These are phyloP conservation scores for Ilyonectria robusta DNA, from an alignment of 2,329 filamentous ascomycete genomes.

Conservation along the genomic window DNA sequence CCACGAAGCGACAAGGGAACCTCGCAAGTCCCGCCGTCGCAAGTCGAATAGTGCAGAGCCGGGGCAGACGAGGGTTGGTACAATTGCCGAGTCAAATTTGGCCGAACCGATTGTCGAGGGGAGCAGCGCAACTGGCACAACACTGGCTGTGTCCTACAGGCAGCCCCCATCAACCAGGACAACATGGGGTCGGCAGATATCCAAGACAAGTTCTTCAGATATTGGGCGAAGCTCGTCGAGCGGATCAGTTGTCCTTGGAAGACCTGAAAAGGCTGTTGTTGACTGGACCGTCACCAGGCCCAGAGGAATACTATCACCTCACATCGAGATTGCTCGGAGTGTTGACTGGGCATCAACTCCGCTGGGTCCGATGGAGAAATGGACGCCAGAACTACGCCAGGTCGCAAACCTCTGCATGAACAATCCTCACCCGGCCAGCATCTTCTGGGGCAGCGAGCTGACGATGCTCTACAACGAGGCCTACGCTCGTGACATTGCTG, in stretches of 20 bases:
- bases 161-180: neutral
- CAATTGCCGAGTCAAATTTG: neutral
- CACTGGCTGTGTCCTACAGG: neutral
- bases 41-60: neutral
- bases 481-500: conserved; percentile 68
- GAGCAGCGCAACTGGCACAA: neutral
- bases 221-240: conserved; percentile 46
- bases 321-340: conserved; percentile 49
- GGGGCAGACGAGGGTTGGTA: neutral
- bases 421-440: conserved; percentile 61
- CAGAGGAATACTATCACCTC: conserved; percentile 48
- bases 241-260: conserved; percentile 47
- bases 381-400: conserved; percentile 62
- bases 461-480: conserved; percentile 76
- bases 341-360: conserved; percentile 61
- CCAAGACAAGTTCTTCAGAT: conserved; percentile 47
- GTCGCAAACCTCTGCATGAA: conserved; percentile 54
- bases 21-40: neutral
- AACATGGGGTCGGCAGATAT: conserved; percentile 16
- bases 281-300: conserved; percentile 54
- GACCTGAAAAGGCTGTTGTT: conserved; percentile 52
- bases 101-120: neutral
- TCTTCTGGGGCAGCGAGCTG: conserved; percentile 74
- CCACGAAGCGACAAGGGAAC: neutral
- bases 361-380: conserved; percentile 59